Base-by-base conservation (phyloP, 352 stramenopile genomes). In the Blastocystis sp. region DNA sequence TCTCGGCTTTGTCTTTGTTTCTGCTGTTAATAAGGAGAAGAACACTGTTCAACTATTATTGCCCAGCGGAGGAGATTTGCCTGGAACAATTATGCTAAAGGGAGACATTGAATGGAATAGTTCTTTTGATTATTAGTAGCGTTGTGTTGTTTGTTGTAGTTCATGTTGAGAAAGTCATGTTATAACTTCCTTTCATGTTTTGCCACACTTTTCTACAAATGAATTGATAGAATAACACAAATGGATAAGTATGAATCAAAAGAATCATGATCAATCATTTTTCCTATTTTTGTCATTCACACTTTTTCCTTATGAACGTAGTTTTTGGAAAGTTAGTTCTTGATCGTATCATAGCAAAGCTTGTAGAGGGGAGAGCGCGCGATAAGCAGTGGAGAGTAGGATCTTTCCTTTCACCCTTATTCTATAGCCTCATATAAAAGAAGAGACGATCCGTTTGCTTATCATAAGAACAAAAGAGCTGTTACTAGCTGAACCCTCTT, bases 401-500 rank as follows among this genome's bases (percentile, higher is more conserved):
- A 34, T 39, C 30, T 13, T 6, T 18, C 8, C 4, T 30, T 34
- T n/a, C 26, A 9, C 20, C 11, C 41, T 39, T 43, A 66, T 16
- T 30, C 26, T 53, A 39, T 85, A 85, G 73, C 73, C 73, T 24
- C 34, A 85, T 16, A 85, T 85, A 5, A 85, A 85, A 41, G 96
- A 98, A 92, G 94, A 92, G 59, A 96, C 98, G 91, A 98, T 99
- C 88, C 96, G 96, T 63, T 96, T 96, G 87, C 94, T 99, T 26
- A 99, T 97, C 90, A 92, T 98, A 39, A 95, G 97, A 76, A 94
- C 95, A 76, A 94, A 96, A 81, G 96, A 99, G 91, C 94, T 99
- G 75, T 97, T 99, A 90, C 97, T 99, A 79, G 92, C 93, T 37
- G 97, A 99, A 92, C 97, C 97, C 4, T 99, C 99, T 91, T 94